Evolutionary conservation across 2,329 filamentous ascomycete species (phyloP), one percentile per base, ranked within the genome.

Genomic region (Venturia oleaginea): DNA sequence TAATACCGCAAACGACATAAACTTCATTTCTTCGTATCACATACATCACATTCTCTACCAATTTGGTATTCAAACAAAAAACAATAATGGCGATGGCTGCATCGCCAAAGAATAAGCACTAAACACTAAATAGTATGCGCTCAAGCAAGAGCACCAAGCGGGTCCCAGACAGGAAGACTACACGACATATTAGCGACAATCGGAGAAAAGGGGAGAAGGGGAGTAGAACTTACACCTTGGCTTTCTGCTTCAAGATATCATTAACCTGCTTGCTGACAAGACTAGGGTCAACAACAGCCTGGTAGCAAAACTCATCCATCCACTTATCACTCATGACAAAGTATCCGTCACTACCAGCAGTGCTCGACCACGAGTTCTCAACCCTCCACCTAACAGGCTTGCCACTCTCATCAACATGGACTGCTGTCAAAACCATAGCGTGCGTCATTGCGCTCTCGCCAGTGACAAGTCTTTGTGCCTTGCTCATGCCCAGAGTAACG

Each of bases 351-450:
- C 86, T 84, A 0, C 92, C 92, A 0, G 82, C 83, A 0, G 72
- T 77, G 48, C 84, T 81, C 15, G 89, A 90, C 91, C 91, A 96
- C 64, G 85, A 89, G 73, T 96, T 96, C 81, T 96, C 88, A 7
- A 96, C 90, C 63, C 91, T 80, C 92, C 92, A 96, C 55, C 91
- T 79, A 1, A 91, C 83, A 2, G 85, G 81, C 74, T 85, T 83
- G 1, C 84, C 86, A 66, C 84, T 76, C 34, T 82, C 79, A 66
- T 89, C 87, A 2, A 95, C 74, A 72, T 96, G 91, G 57, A 96
- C 92, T 0, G 85, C 92, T 2, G 91, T 96, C 67, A 96, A 76
- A 0, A 95, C 90, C 92, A 96, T 96, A 4, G 92, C 92, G 71
- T 96, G 92, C 0, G 91, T 96, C 91, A 96, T 95, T 61, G 84